Evolutionary conservation across 768 basidiomycete genomes (phyloP).

Genomic region (Pulveroboletus ravenelii): DNA sequence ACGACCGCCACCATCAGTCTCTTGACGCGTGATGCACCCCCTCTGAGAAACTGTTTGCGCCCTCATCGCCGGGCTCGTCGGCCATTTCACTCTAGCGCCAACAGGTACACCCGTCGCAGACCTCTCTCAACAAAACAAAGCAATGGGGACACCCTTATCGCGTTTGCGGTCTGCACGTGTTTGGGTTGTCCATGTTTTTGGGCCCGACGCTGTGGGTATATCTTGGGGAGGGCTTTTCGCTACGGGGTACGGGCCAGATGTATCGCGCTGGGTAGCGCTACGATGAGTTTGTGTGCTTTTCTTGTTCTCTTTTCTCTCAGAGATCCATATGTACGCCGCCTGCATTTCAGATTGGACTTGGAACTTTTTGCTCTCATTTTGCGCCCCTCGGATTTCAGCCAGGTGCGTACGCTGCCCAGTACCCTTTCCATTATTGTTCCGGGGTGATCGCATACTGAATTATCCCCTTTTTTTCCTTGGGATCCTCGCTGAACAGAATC

Average conservation of each 20-base stretch:
- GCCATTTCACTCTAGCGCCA: slow-evolving; percentile 60
- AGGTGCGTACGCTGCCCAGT: slow-evolving; percentile 29
- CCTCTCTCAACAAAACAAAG: slow-evolving; percentile 49
- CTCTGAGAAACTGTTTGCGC: slow-evolving; percentile 55
- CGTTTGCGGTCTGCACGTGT: slow-evolving; percentile 75
- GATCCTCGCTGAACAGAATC: slow-evolving; percentile 37
- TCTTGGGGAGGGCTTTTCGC: slow-evolving; percentile 77
- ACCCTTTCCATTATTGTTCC: neutral
- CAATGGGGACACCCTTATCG: slow-evolving; percentile 50
- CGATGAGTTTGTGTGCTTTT: slow-evolving; percentile 26
- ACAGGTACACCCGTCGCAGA: slow-evolving; percentile 38
- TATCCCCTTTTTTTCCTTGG: too few species aligned
- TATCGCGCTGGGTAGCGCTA: slow-evolving; percentile 66
- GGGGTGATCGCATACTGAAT: neutral
- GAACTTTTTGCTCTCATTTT: slow-evolving; percentile 75
- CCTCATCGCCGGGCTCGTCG: slow-evolving; percentile 62
- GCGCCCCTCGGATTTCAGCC: slow-evolving; percentile 60
- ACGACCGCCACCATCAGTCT: neutral
- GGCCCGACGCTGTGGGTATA: slow-evolving; percentile 74
- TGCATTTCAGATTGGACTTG: slow-evolving; percentile 50
- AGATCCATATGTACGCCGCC: neutral
- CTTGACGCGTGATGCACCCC: slow-evolving; percentile 36
- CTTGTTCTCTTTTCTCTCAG: neutral
- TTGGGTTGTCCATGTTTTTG: slow-evolving; percentile 70
- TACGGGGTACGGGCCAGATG: slow-evolving; percentile 71